Conservation (phyloP, 2,329 filamentous ascomycete genomes). For the Colletotrichum sp. region DNA sequence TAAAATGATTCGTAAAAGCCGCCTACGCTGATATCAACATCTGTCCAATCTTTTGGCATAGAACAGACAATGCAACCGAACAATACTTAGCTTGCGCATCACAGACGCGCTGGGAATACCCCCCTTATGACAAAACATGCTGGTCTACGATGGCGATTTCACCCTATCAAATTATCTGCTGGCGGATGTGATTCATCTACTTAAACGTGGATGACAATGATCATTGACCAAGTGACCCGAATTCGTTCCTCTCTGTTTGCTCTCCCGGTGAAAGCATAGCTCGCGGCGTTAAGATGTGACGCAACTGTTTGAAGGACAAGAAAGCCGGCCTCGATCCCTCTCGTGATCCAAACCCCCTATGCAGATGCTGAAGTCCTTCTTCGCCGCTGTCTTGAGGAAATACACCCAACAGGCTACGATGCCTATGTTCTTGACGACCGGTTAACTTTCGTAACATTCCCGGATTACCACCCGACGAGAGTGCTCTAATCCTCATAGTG, state of each 20-base stretch:
- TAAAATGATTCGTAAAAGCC: too few relatives aligned
- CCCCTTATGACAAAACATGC: accelerated
- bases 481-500: not conserved
- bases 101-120: accelerated
- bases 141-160: accelerated
- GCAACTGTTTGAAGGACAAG: not conserved
- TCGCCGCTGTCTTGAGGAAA: not conserved
- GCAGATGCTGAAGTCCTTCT: accelerated
- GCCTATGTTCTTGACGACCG: not conserved
- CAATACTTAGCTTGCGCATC: too few relatives aligned
- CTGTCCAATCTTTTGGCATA: too few relatives aligned
- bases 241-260: too few relatives aligned
- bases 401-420: not conserved
- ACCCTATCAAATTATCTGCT: not conserved
- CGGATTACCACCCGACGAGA: not conserved
- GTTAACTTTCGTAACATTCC: not conserved
- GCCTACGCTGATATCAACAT: too few relatives aligned
- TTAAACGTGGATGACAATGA: not conserved
- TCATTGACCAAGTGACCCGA: too few relatives aligned
- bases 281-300: too few relatives aligned
- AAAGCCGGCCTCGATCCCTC: not conserved
- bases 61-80: too few relatives aligned
- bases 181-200: not conserved
- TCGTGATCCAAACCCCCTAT: too few relatives aligned
- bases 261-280: too few relatives aligned